A percentile compares a stretch with the other conserved stretches of the same genome.
These are phyloP conservation scores for Xylaria sp. DNA, from an alignment of 2,329 filamentous ascomycete genomes.

Conservation along the genomic window DNA sequence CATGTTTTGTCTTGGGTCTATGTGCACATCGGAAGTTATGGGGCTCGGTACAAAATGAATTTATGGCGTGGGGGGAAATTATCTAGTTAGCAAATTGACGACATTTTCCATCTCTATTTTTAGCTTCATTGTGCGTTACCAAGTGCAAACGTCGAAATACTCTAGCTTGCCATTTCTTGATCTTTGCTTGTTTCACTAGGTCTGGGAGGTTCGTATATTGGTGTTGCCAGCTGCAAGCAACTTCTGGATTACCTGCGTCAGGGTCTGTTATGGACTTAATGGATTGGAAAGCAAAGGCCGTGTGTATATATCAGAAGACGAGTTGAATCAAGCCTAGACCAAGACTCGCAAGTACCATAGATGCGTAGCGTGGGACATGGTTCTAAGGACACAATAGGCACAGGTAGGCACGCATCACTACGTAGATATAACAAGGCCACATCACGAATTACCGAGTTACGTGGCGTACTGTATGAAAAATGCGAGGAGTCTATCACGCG, in stretches of 20 bases:
- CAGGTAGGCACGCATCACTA: too few relatives aligned
- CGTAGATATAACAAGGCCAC: too few relatives aligned
- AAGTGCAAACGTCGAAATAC: background rate
- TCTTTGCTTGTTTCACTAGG: background rate
- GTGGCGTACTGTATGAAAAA: too few relatives aligned
- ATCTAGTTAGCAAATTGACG: background rate
- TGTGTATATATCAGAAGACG: background rate
- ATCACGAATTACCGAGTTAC: too few relatives aligned
- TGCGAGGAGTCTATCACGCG: too few relatives aligned
- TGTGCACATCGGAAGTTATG: background rate
- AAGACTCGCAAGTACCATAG: background rate
- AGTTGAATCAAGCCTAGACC: background rate
- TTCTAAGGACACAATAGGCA: too few relatives aligned
- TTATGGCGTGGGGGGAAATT: background rate
- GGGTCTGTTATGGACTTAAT: too few relatives aligned
- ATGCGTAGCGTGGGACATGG: too few relatives aligned
- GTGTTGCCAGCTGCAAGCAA: too few relatives aligned
- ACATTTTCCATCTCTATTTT: background rate
- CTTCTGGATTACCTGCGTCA: too few relatives aligned
- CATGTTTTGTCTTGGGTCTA: slow-evolving; percentile 1
- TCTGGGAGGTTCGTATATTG: too few relatives aligned
- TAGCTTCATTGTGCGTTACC: background rate
- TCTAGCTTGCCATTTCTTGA: background rate
- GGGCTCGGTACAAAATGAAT: background rate
- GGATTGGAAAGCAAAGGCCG: background rate